Percentiles rank a stretch among this genome's conserved stretches.
phyloP scores from a whole-genome alignment of 371 early-diverging fungal genomes.

The Blakeslea trispora region DNA sequence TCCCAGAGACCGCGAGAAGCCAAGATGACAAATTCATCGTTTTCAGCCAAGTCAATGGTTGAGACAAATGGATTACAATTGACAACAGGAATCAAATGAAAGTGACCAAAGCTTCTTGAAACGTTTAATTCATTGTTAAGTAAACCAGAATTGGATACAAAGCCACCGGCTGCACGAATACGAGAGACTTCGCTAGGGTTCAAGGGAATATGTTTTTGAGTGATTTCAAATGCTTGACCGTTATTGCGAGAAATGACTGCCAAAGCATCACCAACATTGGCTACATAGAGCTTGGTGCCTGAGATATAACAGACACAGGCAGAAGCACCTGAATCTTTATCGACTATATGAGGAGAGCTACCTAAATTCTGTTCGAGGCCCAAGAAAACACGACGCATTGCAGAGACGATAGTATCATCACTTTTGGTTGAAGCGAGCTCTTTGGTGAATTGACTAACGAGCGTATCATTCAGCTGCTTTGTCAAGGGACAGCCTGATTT shows the following conservation, averaged over 20 bases:
- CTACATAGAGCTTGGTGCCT: slow-evolving; percentile 81
- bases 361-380: slow-evolving; percentile 79
- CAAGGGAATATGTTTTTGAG: slow-evolving; percentile 75
- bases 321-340: slow-evolving; percentile 69
- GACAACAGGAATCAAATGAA: slow-evolving; percentile 79
- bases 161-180: slow-evolving; percentile 83
- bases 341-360: slow-evolving; percentile 40
- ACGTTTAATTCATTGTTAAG: slow-evolving; percentile 80
- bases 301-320: slow-evolving; percentile 78
- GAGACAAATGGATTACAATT: slow-evolving; percentile 85
- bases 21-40: slow-evolving; percentile 91
- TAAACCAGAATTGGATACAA: slow-evolving; percentile 72
- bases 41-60: slow-evolving; percentile 70
- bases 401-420: slow-evolving; percentile 59
- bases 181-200: slow-evolving; percentile 75
- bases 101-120: slow-evolving; percentile 87
- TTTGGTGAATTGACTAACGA: slow-evolving; percentile 64
- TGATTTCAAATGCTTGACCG: slow-evolving; percentile 71
- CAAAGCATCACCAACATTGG: slow-evolving; percentile 89
- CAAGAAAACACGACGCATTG: slow-evolving; percentile 75
- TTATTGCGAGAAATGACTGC: slow-evolving; percentile 82
- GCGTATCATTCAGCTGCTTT: slow-evolving; percentile 72
- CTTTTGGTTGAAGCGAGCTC: slow-evolving; percentile 70
- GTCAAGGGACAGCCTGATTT: slow-evolving; percentile 62
- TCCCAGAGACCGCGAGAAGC: slow-evolving; percentile 87